phyloP scores from a whole-genome alignment of 345 rosid genomes.

The Anastatica hierochuntica region DNA sequence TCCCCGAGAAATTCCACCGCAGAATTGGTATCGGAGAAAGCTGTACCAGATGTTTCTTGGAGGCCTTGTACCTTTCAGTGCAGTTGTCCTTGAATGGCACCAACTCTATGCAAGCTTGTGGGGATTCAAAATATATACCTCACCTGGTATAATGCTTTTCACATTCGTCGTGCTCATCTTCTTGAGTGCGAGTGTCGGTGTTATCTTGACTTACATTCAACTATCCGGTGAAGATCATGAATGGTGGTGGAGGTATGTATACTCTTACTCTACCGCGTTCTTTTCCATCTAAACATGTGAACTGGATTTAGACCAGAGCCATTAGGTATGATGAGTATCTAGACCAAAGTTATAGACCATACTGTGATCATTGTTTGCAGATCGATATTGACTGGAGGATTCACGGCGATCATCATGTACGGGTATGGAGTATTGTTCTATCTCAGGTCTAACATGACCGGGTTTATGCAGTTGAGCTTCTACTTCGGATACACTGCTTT shows the following conservation, averaged over 20 bases:
- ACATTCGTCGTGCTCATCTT: slow-evolving; percentile 47
- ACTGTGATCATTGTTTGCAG: slow-evolving; percentile 30
- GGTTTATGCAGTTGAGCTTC: slow-evolving; percentile 57
- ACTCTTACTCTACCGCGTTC: not conserved
- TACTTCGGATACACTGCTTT: slow-evolving; percentile 60
- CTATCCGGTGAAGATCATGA: slow-evolving; percentile 73
- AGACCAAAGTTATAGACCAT: not conserved
- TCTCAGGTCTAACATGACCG: slow-evolving; percentile 52
- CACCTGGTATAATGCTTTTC: slow-evolving; percentile 47
- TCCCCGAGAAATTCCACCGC: slow-evolving; percentile 51
- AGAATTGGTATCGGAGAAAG: slow-evolving; percentile 55
- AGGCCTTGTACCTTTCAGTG: slow-evolving; percentile 67
- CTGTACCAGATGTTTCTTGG: slow-evolving; percentile 60
- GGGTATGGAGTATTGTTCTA: slow-evolving; percentile 57
- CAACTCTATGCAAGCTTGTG: slow-evolving; percentile 60
- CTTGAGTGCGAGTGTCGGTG: slow-evolving; percentile 45
- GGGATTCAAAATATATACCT: slow-evolving; percentile 64
- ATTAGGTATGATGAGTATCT: not conserved
- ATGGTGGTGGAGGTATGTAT: slow-evolving; percentile 96
- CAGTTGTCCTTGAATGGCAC: slow-evolving; percentile 57
- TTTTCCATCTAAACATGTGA: not conserved
- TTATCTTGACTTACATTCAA: slow-evolving; percentile 72
- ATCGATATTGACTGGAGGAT: slow-evolving; percentile 58
- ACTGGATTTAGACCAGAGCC: not conserved
- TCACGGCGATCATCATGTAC: slow-evolving; percentile 58